These are phyloP conservation scores for Glutinoglossum americanum DNA, from an alignment of 495 filamentous ascomycete genomes.

Conservation along the genomic window DNA sequence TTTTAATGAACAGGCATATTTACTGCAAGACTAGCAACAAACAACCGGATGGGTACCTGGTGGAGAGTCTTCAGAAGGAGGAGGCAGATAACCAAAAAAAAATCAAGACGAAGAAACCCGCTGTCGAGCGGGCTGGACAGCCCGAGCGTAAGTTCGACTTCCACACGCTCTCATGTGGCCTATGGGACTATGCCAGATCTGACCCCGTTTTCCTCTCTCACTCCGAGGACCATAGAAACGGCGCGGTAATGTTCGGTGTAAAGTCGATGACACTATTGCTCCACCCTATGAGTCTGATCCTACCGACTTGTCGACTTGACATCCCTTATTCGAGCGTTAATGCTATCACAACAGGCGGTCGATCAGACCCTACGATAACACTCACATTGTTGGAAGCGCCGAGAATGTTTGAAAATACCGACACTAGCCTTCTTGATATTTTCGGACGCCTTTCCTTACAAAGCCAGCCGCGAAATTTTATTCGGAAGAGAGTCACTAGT, in stretches of 20 bases:
- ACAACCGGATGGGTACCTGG: conserved; percentile 15
- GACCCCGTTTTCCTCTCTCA: conserved; percentile 25
- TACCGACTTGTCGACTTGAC: conserved; percentile 9
- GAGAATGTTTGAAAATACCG: conserved; percentile 9
- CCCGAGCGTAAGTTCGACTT: conserved; percentile 14
- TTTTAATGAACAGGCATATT: conserved; percentile 17
- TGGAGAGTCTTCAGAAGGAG: conserved; percentile 21
- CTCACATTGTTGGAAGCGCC: conserved; percentile 14
- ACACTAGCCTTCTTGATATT: conserved; percentile 1
- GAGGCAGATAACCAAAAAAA: conserved; percentile 10
- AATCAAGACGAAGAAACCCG: background rate
- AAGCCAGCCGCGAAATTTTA: conserved; percentile 2
- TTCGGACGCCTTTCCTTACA: background rate
- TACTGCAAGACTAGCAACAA: conserved; percentile 24
- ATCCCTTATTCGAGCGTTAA: conserved; percentile 20
- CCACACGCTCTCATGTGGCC: conserved; percentile 24
- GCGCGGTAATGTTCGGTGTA: conserved; percentile 23
- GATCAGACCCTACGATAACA: conserved; percentile 14
- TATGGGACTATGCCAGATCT: conserved; percentile 20
- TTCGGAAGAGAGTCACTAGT: conserved; percentile 7
- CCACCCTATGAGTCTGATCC: conserved; percentile 6
- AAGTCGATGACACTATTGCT: conserved; percentile 11
- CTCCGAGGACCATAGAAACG: conserved; percentile 15
- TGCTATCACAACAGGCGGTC: conserved; percentile 16
- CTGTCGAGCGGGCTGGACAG: conserved; percentile 3